These are phyloP conservation scores for Hordeum marinum DNA, from an alignment of 176 grass and related monocot genomes.

Conservation along the genomic window DNA sequence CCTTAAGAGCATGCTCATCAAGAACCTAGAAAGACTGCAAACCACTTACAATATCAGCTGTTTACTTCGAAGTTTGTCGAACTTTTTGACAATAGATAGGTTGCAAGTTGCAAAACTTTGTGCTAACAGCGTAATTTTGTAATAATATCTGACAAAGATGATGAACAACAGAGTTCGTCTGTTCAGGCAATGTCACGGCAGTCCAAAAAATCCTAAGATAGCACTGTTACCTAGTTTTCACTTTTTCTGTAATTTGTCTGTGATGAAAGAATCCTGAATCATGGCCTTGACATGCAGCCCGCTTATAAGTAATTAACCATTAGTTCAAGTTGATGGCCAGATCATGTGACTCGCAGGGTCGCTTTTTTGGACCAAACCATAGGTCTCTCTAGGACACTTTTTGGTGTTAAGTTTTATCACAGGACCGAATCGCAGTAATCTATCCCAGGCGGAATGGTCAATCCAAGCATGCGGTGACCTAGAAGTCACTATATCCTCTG, in stretches of 20 bases:
- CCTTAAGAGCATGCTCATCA: neutral
- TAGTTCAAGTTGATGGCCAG: neutral
- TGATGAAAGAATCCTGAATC: neutral
- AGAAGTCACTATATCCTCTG: neutral
- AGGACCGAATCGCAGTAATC: neutral
- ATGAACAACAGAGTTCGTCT: neutral
- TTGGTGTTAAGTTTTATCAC: neutral
- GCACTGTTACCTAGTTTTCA: neutral
- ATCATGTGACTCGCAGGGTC: neutral
- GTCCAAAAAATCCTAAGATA: neutral
- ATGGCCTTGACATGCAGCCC: neutral
- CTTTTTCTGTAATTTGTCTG: neutral
- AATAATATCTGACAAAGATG: neutral
- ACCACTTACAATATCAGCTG: neutral
- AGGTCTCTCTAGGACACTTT: neutral
- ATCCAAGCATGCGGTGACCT: slow-evolving; percentile 1
- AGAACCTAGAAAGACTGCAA: neutral
- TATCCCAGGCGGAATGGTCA: neutral
- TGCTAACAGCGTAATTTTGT: neutral
- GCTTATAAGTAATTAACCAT: neutral
- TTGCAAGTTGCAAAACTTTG: neutral
- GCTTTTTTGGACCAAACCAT: neutral
- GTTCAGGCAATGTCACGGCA: neutral
- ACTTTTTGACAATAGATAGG: neutral
- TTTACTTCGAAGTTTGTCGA: neutral